phyloP scores from a whole-genome alignment of 2,329 filamentous ascomycete genomes.

The Pleomassaria siparia region DNA sequence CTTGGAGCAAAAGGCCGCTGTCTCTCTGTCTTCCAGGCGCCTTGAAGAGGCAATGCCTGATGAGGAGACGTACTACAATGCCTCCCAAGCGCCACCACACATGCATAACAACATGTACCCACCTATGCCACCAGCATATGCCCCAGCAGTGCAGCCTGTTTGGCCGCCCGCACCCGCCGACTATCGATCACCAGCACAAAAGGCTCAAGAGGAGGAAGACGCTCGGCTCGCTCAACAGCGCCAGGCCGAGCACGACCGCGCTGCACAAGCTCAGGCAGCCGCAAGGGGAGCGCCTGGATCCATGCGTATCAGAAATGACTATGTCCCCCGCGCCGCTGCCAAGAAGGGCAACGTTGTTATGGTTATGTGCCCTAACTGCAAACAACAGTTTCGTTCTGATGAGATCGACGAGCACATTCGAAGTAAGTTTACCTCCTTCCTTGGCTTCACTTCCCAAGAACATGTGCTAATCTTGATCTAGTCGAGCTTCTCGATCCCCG shows the following conservation, averaged over 20 bases:
- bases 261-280: slow-evolving; percentile 77
- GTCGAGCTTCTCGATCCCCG: slow-evolving; percentile 88
- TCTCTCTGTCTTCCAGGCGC: slow-evolving; percentile 79
- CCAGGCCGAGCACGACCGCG: slow-evolving; percentile 57
- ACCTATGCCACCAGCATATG: slow-evolving; percentile 29
- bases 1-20: slow-evolving; percentile 89
- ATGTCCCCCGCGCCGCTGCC: slow-evolving; percentile 80
- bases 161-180: slow-evolving; percentile 31
- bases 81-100: slow-evolving; percentile 30
- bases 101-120: slow-evolving; percentile 29
- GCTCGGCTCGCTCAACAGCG: slow-evolving; percentile 41
- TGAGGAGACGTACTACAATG: slow-evolving; percentile 54
- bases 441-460: not conserved
- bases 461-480: slow-evolving; percentile 44
- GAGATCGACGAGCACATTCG: slow-evolving; percentile 92
- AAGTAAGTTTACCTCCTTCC: slow-evolving; percentile 55
- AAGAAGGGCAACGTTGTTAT: slow-evolving; percentile 66
- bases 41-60: slow-evolving; percentile 95
- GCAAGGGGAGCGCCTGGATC: slow-evolving; percentile 67
- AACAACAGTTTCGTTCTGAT: slow-evolving; percentile 80
- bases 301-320: slow-evolving; percentile 92
- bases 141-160: slow-evolving; percentile 31
- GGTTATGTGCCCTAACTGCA: slow-evolving; percentile 88
- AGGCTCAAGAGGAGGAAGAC: slow-evolving; percentile 43
- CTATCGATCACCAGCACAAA: slow-evolving; percentile 34